Conservation (phyloP, 2,329 filamentous ascomycete genomes). For the Aspergillus flavus region DNA sequence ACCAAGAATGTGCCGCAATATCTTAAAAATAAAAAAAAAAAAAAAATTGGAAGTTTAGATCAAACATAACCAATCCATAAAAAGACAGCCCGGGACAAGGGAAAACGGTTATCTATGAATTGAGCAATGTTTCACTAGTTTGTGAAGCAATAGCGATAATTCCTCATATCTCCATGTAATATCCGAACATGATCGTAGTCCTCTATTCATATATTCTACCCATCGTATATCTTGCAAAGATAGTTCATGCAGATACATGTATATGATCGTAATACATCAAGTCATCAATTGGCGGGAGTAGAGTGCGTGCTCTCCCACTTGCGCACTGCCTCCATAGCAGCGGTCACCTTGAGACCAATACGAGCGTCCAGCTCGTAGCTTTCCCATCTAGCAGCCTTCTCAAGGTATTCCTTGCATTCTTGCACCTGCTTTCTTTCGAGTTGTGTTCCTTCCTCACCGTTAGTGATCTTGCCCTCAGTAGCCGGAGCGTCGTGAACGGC, state of each 20-base stretch:
- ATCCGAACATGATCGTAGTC: background rate
- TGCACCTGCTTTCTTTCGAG: conserved; percentile 47
- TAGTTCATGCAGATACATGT: conserved; percentile 6
- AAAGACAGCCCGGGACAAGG: too few species aligned
- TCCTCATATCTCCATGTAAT: background rate
- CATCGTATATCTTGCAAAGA: conserved; percentile 2
- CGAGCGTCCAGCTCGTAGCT: conserved; percentile 64
- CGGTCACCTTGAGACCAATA: conserved; percentile 52
- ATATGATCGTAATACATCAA: conserved; percentile 17
- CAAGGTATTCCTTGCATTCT: conserved; percentile 58
- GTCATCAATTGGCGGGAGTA: conserved; percentile 14
- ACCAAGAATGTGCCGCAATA: too few species aligned
- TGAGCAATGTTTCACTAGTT: background rate
- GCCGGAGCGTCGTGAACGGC: conserved; percentile 32
- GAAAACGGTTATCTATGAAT: background rate
- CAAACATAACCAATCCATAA: too few species aligned
- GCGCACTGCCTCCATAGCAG: conserved; percentile 46
- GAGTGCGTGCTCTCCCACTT: conserved; percentile 44
- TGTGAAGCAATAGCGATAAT: background rate
- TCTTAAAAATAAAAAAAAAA: too few species aligned
- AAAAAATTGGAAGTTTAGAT: too few species aligned
- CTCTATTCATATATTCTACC: background rate
- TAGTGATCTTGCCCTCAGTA: background rate
- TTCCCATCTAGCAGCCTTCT: conserved; percentile 62
- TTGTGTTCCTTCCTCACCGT: conserved; percentile 7